Evolutionary conservation across 2,329 filamentous ascomycete species (phyloP).

Genomic region (Beauveria pseudobassiana): DNA sequence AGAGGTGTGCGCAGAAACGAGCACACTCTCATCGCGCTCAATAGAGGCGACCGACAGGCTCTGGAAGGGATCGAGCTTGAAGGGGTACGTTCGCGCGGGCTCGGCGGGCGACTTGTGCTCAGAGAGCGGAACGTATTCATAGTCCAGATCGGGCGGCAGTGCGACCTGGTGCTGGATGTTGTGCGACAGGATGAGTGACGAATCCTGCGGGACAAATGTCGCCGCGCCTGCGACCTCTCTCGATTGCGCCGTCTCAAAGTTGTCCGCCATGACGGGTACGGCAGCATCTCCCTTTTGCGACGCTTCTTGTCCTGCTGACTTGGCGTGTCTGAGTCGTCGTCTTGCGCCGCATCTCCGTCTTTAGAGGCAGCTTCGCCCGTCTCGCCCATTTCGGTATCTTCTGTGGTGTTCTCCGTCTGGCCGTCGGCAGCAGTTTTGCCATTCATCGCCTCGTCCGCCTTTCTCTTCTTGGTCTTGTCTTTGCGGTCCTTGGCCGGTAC

Average conservation of each 20-base stretch:
- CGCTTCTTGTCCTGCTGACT: slow-evolving; percentile 54
- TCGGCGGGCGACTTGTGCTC: slow-evolving; percentile 85
- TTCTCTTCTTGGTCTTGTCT: slow-evolving; percentile 75
- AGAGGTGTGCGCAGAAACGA: slow-evolving; percentile 95
- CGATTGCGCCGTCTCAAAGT: slow-evolving; percentile 91
- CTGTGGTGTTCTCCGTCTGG: background rate
- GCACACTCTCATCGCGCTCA: slow-evolving; percentile 88
- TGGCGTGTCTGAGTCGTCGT: slow-evolving; percentile 35
- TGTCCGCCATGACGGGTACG: slow-evolving; percentile 75
- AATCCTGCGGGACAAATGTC: slow-evolving; percentile 57
- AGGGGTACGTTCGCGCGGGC: slow-evolving; percentile 77
- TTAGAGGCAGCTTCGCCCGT: slow-evolving; percentile 32
- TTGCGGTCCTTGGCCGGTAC: slow-evolving; percentile 40
- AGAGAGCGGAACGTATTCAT: slow-evolving; percentile 90
- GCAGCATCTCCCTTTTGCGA: slow-evolving; percentile 59
- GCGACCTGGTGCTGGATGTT: slow-evolving; percentile 98
- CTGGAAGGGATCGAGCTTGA: slow-evolving; percentile 96
- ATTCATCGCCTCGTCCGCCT: slow-evolving; percentile 73
- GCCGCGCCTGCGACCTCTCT: slow-evolving; percentile 78
- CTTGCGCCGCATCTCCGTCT: slow-evolving; percentile 25
- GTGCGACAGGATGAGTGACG: slow-evolving; percentile 78
- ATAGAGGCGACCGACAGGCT: slow-evolving; percentile 91
- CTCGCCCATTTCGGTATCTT: slow-evolving; percentile 37
- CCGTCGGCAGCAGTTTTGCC: slow-evolving; percentile 25
- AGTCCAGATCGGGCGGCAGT: slow-evolving; percentile 85